Conservation (phyloP, 495 filamentous ascomycete species). For the Venustampulla echinocandica region DNA sequence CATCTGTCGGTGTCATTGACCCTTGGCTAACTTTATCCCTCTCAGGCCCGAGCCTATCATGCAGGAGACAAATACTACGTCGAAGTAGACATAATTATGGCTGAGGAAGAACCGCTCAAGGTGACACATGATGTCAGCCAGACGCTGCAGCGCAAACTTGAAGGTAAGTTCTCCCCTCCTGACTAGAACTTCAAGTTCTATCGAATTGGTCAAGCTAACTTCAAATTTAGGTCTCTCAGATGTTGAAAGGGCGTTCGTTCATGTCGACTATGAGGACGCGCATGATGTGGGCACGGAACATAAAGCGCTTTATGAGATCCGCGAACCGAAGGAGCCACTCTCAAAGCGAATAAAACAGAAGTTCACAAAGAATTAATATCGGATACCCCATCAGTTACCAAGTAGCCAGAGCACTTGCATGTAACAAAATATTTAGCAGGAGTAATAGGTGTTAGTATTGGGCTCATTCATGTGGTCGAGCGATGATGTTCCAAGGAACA, state of each 20-base stretch:
- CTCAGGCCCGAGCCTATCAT: slow-evolving; percentile 44
- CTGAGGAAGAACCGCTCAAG: slow-evolving; percentile 37
- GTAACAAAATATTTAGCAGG: too few relatives aligned
- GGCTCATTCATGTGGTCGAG: too few relatives aligned
- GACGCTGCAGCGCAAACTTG: slow-evolving; percentile 44
- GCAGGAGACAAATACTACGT: slow-evolving; percentile 48
- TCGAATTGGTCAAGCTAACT: too few relatives aligned
- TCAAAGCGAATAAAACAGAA: slow-evolving; percentile 25
- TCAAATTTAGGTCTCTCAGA: slow-evolving; percentile 33
- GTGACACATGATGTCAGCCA: slow-evolving; percentile 48
- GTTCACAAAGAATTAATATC: background rate
- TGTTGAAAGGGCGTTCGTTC: slow-evolving; percentile 49
- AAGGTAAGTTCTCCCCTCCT: too few relatives aligned
- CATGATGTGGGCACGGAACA: slow-evolving; percentile 45
- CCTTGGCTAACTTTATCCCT: too few relatives aligned
- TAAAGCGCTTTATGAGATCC: slow-evolving; percentile 40
- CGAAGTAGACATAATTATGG: slow-evolving; percentile 51
- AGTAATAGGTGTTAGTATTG: too few relatives aligned
- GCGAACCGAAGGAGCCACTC: slow-evolving; percentile 24
- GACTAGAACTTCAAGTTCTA: background rate
- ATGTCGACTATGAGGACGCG: slow-evolving; percentile 45
- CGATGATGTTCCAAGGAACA: too few relatives aligned
- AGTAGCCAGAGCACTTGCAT: too few relatives aligned
- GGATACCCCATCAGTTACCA: too few relatives aligned
- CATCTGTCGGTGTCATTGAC: too few relatives aligned